phyloP scores from a whole-genome alignment of 768 basidiomycete genomes.

The Candolleomyces eurysporus region DNA sequence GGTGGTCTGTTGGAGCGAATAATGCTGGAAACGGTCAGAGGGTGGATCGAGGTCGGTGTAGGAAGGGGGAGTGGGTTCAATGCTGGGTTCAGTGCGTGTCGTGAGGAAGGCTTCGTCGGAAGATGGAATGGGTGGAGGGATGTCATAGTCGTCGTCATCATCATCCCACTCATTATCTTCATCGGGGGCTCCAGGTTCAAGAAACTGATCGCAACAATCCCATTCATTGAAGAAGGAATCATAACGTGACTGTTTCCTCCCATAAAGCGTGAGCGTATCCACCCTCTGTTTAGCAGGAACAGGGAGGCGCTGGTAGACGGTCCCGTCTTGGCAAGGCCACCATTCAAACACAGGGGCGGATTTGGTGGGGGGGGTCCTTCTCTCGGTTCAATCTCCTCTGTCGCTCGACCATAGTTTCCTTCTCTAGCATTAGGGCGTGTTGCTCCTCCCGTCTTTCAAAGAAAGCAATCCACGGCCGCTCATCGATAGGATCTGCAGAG shows the following conservation, averaged over 20 bases:
- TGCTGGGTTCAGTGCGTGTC: neutral
- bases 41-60: neutral
- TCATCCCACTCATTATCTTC: neutral
- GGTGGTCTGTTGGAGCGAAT: neutral
- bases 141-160: neutral
- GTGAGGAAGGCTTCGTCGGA: neutral
- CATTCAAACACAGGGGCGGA: no score
- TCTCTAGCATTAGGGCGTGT: no score
- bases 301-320: no score
- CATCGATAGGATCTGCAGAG: no score
- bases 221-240: conserved; percentile 8
- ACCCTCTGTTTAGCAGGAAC: no score
- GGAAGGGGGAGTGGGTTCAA: neutral
- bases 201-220: neutral
- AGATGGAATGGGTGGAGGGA: neutral
- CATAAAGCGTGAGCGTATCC: no score
- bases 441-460: no score
- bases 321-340: no score
- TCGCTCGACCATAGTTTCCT: no score
- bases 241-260: neutral
- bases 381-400: neutral
- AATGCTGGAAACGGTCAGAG: neutral
- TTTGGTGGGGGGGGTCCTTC: neutral
- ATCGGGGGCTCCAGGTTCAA: neutral
- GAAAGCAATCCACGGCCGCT: no score